These are phyloP conservation scores for Cutaneotrichosporon sp. DNA, from an alignment of 1,284 basidiomycete species.

Conservation along the genomic window DNA sequence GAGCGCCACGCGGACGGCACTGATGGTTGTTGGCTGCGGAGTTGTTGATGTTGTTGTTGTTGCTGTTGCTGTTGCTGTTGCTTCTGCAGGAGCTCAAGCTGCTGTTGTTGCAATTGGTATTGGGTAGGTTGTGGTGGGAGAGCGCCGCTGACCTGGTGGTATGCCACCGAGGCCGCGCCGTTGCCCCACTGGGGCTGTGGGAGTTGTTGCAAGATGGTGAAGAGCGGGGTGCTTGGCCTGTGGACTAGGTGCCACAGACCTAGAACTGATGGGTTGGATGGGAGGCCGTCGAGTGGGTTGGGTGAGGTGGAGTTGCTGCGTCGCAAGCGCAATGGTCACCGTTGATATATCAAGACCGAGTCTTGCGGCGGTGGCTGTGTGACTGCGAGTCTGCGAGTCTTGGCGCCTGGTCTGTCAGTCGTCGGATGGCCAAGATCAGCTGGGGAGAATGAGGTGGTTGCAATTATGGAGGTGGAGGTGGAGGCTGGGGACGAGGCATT, in stretches of 20 bases:
- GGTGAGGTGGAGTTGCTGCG: too few species aligned
- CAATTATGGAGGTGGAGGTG: too few species aligned
- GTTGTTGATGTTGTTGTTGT: conserved; percentile 2
- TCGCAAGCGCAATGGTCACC: too few species aligned
- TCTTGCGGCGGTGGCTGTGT: too few species aligned
- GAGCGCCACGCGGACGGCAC: conserved; percentile 7
- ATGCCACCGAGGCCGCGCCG: conserved; percentile 12
- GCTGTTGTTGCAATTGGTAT: not conserved
- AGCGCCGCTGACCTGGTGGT: conserved; percentile 5
- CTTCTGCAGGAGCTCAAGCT: too few species aligned
- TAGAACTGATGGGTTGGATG: not conserved
- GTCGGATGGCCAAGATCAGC: too few species aligned
- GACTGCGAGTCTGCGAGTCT: too few species aligned
- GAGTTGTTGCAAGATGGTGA: conserved; percentile 16
- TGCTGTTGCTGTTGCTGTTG: conserved; percentile 1
- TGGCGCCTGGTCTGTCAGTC: too few species aligned
- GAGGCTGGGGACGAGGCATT: too few species aligned
- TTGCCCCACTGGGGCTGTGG: conserved; percentile 20
- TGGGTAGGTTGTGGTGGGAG: not conserved
- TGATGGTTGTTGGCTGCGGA: not conserved
- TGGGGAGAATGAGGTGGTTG: too few species aligned
- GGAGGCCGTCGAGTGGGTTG: not conserved
- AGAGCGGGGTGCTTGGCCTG: conserved; percentile 9
- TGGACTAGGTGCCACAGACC: conserved; percentile 18
- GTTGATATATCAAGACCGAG: too few species aligned